A percentile compares a stretch with the other conserved stretches of the same genome.
These are phyloP conservation scores for Stephanodiscus minutulus DNA, from an alignment of 108 stramenopile species.

Conservation along the genomic window DNA sequence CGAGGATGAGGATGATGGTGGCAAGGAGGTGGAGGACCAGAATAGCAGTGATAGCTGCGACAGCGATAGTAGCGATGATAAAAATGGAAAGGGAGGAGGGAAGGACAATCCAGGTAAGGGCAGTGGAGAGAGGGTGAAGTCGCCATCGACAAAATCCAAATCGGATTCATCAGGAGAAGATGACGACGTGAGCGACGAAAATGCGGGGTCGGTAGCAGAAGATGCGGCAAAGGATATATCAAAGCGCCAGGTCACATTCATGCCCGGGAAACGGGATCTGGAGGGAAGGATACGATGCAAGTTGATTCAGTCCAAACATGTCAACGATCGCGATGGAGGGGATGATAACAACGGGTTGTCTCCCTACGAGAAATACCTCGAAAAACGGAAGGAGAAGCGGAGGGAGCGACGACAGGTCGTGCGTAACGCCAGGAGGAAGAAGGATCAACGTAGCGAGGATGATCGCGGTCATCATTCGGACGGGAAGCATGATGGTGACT, in stretches of 20 bases:
- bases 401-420: slow-evolving; percentile 65
- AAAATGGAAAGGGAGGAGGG: slow-evolving; percentile 10
- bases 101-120: background rate
- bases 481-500: slow-evolving; percentile 9
- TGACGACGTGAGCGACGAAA: slow-evolving; percentile 53
- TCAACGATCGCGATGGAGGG: slow-evolving; percentile 15
- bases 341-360: slow-evolving; percentile 58
- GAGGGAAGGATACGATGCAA: slow-evolving; percentile 81
- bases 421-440: slow-evolving; percentile 44
- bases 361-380: slow-evolving; percentile 87
- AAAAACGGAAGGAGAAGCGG: slow-evolving; percentile 84
- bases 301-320: slow-evolving; percentile 33
- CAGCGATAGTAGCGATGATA: slow-evolving; percentile 20
- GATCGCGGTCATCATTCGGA: background rate
- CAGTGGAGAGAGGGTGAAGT: slow-evolving; percentile 6
- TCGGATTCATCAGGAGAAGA: slow-evolving; percentile 21
- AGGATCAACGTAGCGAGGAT: slow-evolving; percentile 10
- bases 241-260: slow-evolving; percentile 39
- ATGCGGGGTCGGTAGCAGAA: slow-evolving; percentile 52
- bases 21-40: slow-evolving; percentile 2
- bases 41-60: slow-evolving; percentile 32
- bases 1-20: slow-evolving; percentile 34
- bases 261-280: slow-evolving; percentile 65
- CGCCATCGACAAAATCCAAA: slow-evolving; percentile 2
- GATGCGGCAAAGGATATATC: background rate